Base-by-base conservation (phyloP, 306 rosid genomes). In the Quercus ilex region DNA sequence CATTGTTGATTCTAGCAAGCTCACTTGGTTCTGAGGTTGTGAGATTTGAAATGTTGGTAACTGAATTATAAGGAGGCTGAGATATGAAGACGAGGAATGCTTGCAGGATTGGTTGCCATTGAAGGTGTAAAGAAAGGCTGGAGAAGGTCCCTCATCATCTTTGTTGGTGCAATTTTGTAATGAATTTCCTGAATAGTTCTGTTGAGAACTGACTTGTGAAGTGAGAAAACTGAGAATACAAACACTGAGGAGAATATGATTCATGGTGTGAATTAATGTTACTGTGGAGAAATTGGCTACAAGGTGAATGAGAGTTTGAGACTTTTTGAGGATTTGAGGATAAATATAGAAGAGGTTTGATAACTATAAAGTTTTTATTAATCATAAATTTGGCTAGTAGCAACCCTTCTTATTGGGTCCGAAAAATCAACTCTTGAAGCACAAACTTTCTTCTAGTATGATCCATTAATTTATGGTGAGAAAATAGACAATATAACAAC, bases 41-140 rank as follows among this genome's bases (percentile, higher is more conserved):
- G 85, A 93, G 89, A 73, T 77, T 87, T 19, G 98, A 83, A 63
- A 93, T 84, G 74, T 87, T 41, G 20, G 77, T 3, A 25, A 78
- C 69, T 1, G 93, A 67, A 38, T 84, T 78, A 71, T 84, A 82
- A 26, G 89, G 91, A n/a, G 85, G 82, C 80, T 71, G 80, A 28
- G 96, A 84, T 71, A 76, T 82, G 86, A 91, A 88, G 77, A 86
- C 81, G 84, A 93, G 87, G 79, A 85, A 93, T 46, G 92, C 33
- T 33, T 38, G 82, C 97, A 88, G 12, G 89, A 79, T 18, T 55
- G 82, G 35, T 69, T 51, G 71, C 90, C 90, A 74, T 79, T 89
- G 86, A 92, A 90, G 19, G 90, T 76, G 89, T 89, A 90, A 35
- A 90, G 95, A 58, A 81, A 83, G 4, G 82, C 69, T 1, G 86